Percentiles rank a stretch among this genome's conserved stretches.
phyloP scores from a whole-genome alignment of 305 asterid species.

The Fraxinus platypoda region DNA sequence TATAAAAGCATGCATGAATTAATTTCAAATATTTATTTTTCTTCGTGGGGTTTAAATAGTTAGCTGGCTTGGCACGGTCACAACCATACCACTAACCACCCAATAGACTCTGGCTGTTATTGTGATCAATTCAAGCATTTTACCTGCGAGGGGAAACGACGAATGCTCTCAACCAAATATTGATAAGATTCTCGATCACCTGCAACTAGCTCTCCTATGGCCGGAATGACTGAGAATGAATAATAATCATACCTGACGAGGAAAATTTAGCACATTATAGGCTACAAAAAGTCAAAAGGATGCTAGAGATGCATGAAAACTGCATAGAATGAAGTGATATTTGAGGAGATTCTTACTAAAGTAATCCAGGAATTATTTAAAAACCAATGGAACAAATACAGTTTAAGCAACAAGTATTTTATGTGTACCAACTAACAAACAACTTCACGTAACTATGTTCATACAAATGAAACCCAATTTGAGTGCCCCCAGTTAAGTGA shows the following conservation, averaged over 20 bases:
- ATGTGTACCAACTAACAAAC: neutral
- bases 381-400: constrained; percentile 1
- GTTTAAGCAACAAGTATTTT: neutral
- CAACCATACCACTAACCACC: constrained; percentile 1
- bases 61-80: neutral
- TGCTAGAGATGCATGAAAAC: neutral
- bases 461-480: neutral
- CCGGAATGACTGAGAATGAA: constrained; percentile 85
- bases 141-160: constrained; percentile 91
- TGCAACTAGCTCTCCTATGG: constrained; percentile 73
- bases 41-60: neutral
- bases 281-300: neutral
- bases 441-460: neutral
- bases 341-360: neutral
- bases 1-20: neutral
- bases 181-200: constrained; percentile 87
- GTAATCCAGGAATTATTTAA: neutral
- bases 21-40: neutral
- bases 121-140: neutral
- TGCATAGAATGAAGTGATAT: neutral
- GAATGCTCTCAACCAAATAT: constrained; percentile 81
- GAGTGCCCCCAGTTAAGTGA: constrained; percentile 3
- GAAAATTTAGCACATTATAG: constrained; percentile 2
- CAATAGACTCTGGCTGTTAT: neutral
- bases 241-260: constrained; percentile 74